These are phyloP conservation scores for Amphirosellinia nigrospora DNA, from an alignment of 495 filamentous ascomycete species.

Conservation along the genomic window DNA sequence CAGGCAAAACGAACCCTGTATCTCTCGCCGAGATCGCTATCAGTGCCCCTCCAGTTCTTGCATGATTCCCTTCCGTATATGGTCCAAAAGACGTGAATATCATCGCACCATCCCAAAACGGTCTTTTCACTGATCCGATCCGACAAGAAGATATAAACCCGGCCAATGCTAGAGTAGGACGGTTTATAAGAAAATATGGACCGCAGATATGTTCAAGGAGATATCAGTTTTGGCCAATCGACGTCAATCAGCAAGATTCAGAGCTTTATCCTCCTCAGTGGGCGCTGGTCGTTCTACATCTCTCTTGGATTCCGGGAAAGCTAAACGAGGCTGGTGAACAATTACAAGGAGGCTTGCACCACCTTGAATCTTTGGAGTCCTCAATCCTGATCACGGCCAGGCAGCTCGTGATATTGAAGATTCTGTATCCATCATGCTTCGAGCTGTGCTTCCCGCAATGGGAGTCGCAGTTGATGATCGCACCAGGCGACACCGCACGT, in stretches of 20 bases:
- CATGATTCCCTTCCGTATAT: slow-evolving; percentile 17
- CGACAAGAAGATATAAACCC: neutral
- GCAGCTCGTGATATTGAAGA: neutral
- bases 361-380: neutral
- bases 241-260: neutral
- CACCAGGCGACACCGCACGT: neutral
- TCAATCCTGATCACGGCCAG: neutral
- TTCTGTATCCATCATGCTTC: neutral
- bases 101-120: neutral
- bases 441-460: neutral
- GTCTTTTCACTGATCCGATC: neutral
- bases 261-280: neutral
- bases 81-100: slow-evolving; percentile 19
- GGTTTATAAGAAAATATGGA: neutral
- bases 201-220: neutral
- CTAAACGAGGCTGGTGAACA: neutral
- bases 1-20: neutral
- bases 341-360: neutral
- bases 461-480: neutral
- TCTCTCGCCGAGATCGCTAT: neutral
- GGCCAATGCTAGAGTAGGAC: neutral
- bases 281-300: slow-evolving; percentile 20
- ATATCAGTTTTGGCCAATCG: slow-evolving; percentile 21
- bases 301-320: neutral
- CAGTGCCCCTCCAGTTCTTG: slow-evolving; percentile 18